A percentile compares a stretch with the other conserved stretches of the same genome.
phyloP scores from a whole-genome alignment of 306 rosid species.

The Castanea mollissima region DNA sequence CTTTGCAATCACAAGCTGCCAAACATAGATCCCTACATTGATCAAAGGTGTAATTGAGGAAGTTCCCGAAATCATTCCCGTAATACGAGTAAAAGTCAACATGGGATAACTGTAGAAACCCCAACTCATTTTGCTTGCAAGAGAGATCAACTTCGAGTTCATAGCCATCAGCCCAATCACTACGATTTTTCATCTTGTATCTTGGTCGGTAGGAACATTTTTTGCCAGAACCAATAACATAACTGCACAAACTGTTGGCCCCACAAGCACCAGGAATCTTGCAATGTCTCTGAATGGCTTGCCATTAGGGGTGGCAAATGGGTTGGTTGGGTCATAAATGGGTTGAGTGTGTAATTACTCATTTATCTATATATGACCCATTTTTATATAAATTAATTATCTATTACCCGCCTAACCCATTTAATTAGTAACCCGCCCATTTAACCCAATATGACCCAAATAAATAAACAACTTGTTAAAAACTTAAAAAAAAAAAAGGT shows the following conservation, averaged over 20 bases:
- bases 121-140: slow-evolving; percentile 9
- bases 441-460: too few species aligned
- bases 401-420: too few species aligned
- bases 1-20: slow-evolving; percentile 19
- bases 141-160: slow-evolving; percentile 24
- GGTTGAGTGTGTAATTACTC: too few species aligned
- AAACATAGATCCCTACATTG: slow-evolving; percentile 31
- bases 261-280: slow-evolving; percentile 31
- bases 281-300: slow-evolving; percentile 5
- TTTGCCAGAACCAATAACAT: slow-evolving; percentile 10
- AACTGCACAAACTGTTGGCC: slow-evolving; percentile 22
- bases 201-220: slow-evolving; percentile 32
- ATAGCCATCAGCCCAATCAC: slow-evolving; percentile 46
- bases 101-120: neutral
- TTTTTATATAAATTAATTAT: too few species aligned
- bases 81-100: slow-evolving; percentile 14
- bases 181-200: neutral
- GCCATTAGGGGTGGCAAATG: neutral
- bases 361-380: too few species aligned
- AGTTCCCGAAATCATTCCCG: slow-evolving; percentile 22
- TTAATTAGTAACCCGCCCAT: too few species aligned
- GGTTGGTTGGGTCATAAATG: too few species aligned
- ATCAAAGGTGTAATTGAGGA: neutral
- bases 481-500: too few species aligned
- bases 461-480: too few species aligned